These are phyloP conservation scores for Pachysolen tannophilus DNA, from an alignment of 805 yeast species.

Conservation along the genomic window DNA sequence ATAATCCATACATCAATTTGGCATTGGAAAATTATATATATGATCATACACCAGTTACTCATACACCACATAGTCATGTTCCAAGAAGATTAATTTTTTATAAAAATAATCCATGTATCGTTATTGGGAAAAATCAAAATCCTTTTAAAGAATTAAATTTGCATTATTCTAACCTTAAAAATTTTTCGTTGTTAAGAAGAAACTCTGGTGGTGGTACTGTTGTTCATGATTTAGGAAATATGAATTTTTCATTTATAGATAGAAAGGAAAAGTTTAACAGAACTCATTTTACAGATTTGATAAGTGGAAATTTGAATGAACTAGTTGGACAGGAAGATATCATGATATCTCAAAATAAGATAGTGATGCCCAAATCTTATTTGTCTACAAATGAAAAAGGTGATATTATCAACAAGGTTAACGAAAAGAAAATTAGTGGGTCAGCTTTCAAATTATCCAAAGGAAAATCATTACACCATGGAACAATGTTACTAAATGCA, in stretches of 20 bases:
- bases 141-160: conserved; percentile 85
- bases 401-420: conserved; percentile 52
- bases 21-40: conserved; percentile 80
- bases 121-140: conserved; percentile 92
- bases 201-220: conserved; percentile 96
- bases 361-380: conserved; percentile 12
- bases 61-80: no score
- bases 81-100: conserved; percentile 62
- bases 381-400: conserved; percentile 65
- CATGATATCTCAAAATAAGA: conserved; percentile 1
- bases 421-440: conserved; percentile 68
- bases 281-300: conserved; percentile 39
- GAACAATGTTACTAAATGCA: conserved; percentile 81
- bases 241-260: conserved; percentile 77
- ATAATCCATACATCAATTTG: conserved; percentile 66
- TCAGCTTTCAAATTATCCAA: conserved; percentile 83
- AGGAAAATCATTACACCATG: conserved; percentile 88
- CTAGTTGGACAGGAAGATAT: conserved; percentile 13
- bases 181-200: conserved; percentile 68
- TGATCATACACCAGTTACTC: conserved; percentile 45
- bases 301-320: conserved; percentile 31
- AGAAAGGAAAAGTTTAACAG: conserved; percentile 59
- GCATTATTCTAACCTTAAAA: conserved; percentile 36
- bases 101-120: conserved; percentile 77
- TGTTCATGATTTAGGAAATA: conserved; percentile 86